phyloP scores from a whole-genome alignment of 192 early-diverging fungal genomes.

The Entomortierella chlamydospora region DNA sequence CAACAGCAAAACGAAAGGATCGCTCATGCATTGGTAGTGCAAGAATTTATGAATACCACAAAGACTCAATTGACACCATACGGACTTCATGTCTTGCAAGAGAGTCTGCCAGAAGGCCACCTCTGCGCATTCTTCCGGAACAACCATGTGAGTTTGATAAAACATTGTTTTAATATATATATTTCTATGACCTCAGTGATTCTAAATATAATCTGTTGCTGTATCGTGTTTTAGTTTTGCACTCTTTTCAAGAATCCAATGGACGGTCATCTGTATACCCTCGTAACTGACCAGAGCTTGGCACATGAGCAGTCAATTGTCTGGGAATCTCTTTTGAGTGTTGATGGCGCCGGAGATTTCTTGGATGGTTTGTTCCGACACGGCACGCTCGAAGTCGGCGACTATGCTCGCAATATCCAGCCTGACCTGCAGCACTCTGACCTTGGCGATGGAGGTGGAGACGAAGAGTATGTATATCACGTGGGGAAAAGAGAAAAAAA shows the following conservation, averaged over 20 bases:
- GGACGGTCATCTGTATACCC: conserved; percentile 64
- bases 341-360: conserved; percentile 70
- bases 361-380: conserved; percentile 66
- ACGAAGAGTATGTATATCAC: conserved; percentile 53
- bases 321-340: conserved; percentile 79
- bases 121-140: conserved; percentile 92
- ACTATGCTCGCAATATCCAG: conserved; percentile 56
- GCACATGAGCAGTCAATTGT: conserved; percentile 72
- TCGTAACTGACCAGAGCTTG: conserved; percentile 79
- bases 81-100: conserved; percentile 78
- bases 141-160: conserved; percentile 90
- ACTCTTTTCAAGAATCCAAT: conserved; percentile 72
- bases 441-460: conserved; percentile 48
- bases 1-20: conserved; percentile 26
- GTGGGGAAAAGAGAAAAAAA: not conserved
- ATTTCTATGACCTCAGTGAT: too few relatives aligned
- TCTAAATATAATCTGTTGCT: not conserved
- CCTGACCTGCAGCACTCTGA: conserved; percentile 28
- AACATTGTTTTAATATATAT: too few relatives aligned
- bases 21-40: conserved; percentile 62
- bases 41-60: conserved; percentile 78
- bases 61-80: conserved; percentile 88
- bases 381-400: conserved; percentile 41
- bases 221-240: conserved; percentile 66
- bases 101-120: conserved; percentile 64